Base-by-base conservation (phyloP, 2,329 filamentous ascomycete species). In the Parastagonospora nodorum region DNA sequence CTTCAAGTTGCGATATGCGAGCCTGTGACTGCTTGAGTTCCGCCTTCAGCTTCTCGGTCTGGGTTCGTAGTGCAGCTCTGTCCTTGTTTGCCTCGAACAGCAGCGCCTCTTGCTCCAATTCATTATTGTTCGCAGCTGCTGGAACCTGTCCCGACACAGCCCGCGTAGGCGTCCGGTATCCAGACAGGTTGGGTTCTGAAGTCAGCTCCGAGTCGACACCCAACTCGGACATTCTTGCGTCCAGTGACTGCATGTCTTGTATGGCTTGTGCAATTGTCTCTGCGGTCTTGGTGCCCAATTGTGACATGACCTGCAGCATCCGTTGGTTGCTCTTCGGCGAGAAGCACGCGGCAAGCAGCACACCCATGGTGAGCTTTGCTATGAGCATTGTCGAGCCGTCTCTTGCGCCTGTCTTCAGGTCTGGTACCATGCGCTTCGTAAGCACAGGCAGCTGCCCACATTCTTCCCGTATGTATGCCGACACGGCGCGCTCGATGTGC, bases 61-160 rank as follows among this genome's bases (percentile, higher is more conserved):
- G 74, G 2, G 65, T 68, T 51, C 76, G 73, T 29, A 81, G 56
- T 29, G 75, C 73, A 45, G 76, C 68, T 42, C 78, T 76, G 19
- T 76, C 75, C 44, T 77, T 76, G 56, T 78, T 77, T 7, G 77
- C 77, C 53, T 78, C 75, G 51, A 81, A 74, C 5, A 81, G 62
- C 51, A 78, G 75, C 48, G 79, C 79, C 56, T 81, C 79, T 43
- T 77, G 75, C 62, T 81, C 78, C 31, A 81, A 64, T 48, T 78
- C 74, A 4, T 74, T 73, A 57, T 80, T 77, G 28, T 77, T 61
- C 11, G 71, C 72, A 16, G 71, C 40, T 2, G 63, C 45, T 8
- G 65, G 55, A 3, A 55, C 56, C 3, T 63, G 53, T 2, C 68
- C 69, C 10, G 69, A 71, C 6, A 64, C 57, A 6, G 62, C 66